Conservation (phyloP, 2,329 filamentous ascomycete species). For the Arachnomyces sp. region DNA sequence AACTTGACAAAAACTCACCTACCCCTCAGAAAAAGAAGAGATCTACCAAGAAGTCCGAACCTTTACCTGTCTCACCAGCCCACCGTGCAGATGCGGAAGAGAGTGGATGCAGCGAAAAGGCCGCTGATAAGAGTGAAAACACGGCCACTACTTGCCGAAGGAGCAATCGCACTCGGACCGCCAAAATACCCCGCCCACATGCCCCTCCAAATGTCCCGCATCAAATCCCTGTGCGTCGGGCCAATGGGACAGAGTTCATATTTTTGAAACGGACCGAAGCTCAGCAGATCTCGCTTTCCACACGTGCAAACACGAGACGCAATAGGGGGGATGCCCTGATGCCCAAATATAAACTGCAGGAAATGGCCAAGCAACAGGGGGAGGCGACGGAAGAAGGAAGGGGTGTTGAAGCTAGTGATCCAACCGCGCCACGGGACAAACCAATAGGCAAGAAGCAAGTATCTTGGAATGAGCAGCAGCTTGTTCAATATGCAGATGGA, state of each 20-base stretch:
- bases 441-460: conserved; percentile 20
- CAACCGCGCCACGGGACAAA: too few species aligned
- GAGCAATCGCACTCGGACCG: conserved; percentile 25
- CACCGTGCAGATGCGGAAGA: conserved; percentile 13
- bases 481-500: conserved; percentile 27
- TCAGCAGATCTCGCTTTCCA: conserved; percentile 34
- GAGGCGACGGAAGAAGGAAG: not conserved
- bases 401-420: too few species aligned
- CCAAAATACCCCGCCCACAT: conserved; percentile 18
- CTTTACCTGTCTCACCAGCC: conserved; percentile 8
- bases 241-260: conserved; percentile 38
- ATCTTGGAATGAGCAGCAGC: conserved; percentile 31
- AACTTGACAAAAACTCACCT: conserved; percentile 31
- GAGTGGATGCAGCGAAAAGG: conserved; percentile 11
- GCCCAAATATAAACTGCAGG: conserved; percentile 24
- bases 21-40: conserved; percentile 25
- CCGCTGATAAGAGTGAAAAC: conserved; percentile 6
- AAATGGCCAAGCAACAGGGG: conserved; percentile 15
- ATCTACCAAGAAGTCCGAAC: conserved; percentile 22
- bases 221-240: conserved; percentile 34
- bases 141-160: conserved; percentile 26
- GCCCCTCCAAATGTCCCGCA: conserved; percentile 24
- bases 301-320: conserved; percentile 34
- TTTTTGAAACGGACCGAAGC: conserved; percentile 34
- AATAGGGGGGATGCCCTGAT: conserved; percentile 33